Evolutionary conservation across 1,284 basidiomycete genomes (phyloP), one percentile per base, ranked within the genome.

Genomic region (Malassezia arunalokei): DNA sequence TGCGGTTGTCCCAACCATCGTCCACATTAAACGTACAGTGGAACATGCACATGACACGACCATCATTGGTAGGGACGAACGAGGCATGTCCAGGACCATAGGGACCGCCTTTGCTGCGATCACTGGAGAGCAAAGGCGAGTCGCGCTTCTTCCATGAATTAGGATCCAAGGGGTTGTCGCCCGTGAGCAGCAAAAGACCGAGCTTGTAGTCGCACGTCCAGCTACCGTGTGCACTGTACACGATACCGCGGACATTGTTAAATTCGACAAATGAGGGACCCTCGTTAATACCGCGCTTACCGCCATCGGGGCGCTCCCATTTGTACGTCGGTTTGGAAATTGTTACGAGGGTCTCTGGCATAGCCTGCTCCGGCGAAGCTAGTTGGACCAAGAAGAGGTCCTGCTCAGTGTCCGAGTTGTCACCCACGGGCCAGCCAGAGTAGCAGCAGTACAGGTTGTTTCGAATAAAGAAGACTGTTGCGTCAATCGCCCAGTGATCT

Each of bases 191-290:
- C 14, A 55, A 37, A 9, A 55, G 42, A 37, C 53, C 53, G 12
- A 55, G 42, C 44, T 55, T 55, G 53, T 55, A 55, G 43, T 55
- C 53, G 40, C 48, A 55, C 9, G 53, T 55, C 53, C 53, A 55
- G 53, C 53, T 55, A 20, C 53, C 53, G 43, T 55, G 53, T n/a
- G 53, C 53, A 50, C 53, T 55, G 53, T 50, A 55, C 43, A 55
- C 53, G 12, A 55, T 49, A 20, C 53, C 53, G 7, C 37, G 30
- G 53, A 55, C 39, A 30, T 40, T 47, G 9, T 31, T n/a, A 9
- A 50, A 20, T n/a, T 40, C 32, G 29, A 55, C 40, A n/a, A 31
- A 55, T n/a, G 47, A 39, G 5, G 53, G 53, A 3, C 53, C 53
- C 49, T 55, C 53, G 41, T 55, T 55, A 15, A 55, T 46, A 11